Evolutionary conservation across 345 rosid genomes (phyloP).

Genomic region (Brassica incana): DNA sequence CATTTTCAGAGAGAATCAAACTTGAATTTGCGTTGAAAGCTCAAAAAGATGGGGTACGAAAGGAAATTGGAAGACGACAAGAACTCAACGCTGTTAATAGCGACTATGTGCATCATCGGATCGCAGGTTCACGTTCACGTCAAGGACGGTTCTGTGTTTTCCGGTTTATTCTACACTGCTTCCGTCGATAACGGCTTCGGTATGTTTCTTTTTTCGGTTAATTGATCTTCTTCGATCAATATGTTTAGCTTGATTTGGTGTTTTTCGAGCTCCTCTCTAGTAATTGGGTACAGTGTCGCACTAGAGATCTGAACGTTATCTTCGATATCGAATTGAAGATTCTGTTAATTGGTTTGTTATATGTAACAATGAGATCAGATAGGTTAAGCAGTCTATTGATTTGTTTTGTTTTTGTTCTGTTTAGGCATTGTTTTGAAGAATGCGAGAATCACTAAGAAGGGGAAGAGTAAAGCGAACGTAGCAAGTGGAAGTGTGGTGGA

Average conservation of each 20-base stretch:
- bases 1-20: background rate
- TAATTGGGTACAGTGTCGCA: background rate
- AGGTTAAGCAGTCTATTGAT: background rate
- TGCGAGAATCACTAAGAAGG: constrained; percentile 71
- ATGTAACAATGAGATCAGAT: too few species aligned
- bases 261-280: background rate
- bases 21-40: background rate
- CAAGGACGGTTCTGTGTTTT: constrained; percentile 75
- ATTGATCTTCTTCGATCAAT: background rate
- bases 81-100: constrained; percentile 50
- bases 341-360: constrained; percentile 1
- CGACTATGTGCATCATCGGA: constrained; percentile 73
- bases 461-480: constrained; percentile 65
- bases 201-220: background rate
- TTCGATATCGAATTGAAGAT: constrained; percentile 30
- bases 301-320: constrained; percentile 10
- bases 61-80: constrained; percentile 44
- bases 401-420: constrained; percentile 4
- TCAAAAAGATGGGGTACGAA: constrained; percentile 45
- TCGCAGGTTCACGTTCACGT: constrained; percentile 77
- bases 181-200: constrained; percentile 63
- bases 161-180: constrained; percentile 82
- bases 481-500: constrained; percentile 51
- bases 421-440: constrained; percentile 81
- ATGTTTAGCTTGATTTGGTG: background rate